These are phyloP conservation scores for Leonotis leonurus DNA, from an alignment of 257 asterid genomes.

Conservation along the genomic window DNA sequence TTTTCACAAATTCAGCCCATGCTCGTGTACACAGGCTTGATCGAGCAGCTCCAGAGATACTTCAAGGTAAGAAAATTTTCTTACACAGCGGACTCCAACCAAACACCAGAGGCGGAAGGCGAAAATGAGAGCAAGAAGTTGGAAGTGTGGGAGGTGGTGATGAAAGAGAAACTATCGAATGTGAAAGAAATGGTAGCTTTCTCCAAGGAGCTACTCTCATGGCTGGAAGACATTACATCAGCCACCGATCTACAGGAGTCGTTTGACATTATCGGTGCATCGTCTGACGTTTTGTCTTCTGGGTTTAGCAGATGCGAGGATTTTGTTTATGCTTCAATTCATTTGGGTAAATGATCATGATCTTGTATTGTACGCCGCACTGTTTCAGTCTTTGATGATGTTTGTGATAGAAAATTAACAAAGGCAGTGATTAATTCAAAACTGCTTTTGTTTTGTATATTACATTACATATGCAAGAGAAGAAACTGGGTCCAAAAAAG, in stretches of 20 bases:
- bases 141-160: conserved; percentile 78
- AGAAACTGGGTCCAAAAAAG: background rate
- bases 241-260: conserved; percentile 81
- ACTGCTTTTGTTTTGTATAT: background rate
- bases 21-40: conserved; percentile 90
- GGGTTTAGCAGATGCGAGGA: conserved; percentile 62
- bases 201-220: conserved; percentile 73
- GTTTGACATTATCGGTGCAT: conserved; percentile 65
- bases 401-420: background rate
- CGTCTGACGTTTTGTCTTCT: conserved; percentile 58
- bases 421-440: background rate
- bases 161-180: conserved; percentile 67
- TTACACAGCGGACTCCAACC: conserved; percentile 3
- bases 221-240: conserved; percentile 79
- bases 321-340: conserved; percentile 67
- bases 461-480: background rate
- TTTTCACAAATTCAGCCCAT: conserved; percentile 70
- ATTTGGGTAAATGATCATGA: conserved; percentile 46
- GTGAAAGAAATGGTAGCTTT: conserved; percentile 79
- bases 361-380: background rate
- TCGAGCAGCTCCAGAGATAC: conserved; percentile 82
- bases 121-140: conserved; percentile 50
- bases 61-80: conserved; percentile 58
- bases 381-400: background rate
- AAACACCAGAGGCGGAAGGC: conserved; percentile 31